Conservation (phyloP, 2,329 filamentous ascomycete genomes). For the Hypoxylon sp. region DNA sequence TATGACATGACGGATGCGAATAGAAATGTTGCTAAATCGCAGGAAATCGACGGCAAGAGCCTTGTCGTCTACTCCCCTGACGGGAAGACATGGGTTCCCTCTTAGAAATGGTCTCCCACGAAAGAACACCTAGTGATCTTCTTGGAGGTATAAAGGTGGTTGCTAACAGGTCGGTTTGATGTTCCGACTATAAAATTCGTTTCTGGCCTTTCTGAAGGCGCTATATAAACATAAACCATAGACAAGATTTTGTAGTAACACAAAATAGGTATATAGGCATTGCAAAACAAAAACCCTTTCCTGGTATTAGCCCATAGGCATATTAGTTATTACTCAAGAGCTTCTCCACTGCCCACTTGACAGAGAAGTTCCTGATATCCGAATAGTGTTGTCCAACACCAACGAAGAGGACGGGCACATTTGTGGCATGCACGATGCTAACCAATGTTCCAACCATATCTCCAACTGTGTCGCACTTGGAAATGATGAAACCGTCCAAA, state of each 20-base stretch:
- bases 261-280: constrained; percentile 8
- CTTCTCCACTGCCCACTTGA: constrained; percentile 74
- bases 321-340: constrained; percentile 61
- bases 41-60: constrained; percentile 1
- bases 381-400: constrained; percentile 77
- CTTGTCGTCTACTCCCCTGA: constrained; percentile 21
- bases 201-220: neutral
- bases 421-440: constrained; percentile 96
- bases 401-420: constrained; percentile 93
- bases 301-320: constrained; percentile 1
- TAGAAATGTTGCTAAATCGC: constrained; percentile 9
- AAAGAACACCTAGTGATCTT: neutral
- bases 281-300: neutral
- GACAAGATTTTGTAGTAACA: constrained; percentile 1
- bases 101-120: neutral
- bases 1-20: constrained; percentile 12
- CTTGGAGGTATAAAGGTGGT: neutral
- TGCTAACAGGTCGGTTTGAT: neutral
- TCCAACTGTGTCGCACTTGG: constrained; percentile 98
- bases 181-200: neutral
- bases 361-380: constrained; percentile 73
- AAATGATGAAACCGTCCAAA: constrained; percentile 97
- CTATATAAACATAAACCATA: neutral
- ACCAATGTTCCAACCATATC: constrained; percentile 97
- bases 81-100: constrained; percentile 2